Percentiles rank a stretch among this genome's conserved stretches.
Evolutionary conservation across 305 asterid species (phyloP).

Genomic region (Fraxinus dipetala): DNA sequence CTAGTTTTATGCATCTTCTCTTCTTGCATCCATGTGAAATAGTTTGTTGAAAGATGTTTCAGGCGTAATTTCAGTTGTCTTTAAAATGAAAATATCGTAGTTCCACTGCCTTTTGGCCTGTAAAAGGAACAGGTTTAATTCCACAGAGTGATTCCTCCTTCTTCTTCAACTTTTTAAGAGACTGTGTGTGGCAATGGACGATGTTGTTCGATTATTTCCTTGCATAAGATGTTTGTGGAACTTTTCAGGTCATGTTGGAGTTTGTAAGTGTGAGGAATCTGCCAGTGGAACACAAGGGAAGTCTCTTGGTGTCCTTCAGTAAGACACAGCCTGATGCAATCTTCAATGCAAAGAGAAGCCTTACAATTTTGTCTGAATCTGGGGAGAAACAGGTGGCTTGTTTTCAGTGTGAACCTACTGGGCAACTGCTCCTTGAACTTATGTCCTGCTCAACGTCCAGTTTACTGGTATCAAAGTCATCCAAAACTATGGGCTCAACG

Average conservation of each 20-base stretch:
- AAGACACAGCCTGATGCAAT: slow-evolving; percentile 75
- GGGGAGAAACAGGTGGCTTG: slow-evolving; percentile 79
- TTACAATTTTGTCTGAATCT: slow-evolving; percentile 60
- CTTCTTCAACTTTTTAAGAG: slow-evolving; percentile 10
- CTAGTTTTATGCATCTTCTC: background rate
- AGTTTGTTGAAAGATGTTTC: slow-evolving; percentile 8
- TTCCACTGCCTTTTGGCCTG: background rate
- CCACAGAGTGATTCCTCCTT: background rate
- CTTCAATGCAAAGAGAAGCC: slow-evolving; percentile 71
- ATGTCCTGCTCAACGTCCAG: slow-evolving; percentile 39
- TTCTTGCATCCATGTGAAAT: background rate
- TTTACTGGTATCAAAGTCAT: slow-evolving; percentile 37
- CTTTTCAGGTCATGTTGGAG: slow-evolving; percentile 81
- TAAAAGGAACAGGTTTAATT: background rate
- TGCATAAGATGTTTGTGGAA: background rate
- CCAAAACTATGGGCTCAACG: slow-evolving; percentile 55
- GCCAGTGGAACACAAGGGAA: slow-evolving; percentile 60
- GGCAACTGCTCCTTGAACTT: slow-evolving; percentile 63
- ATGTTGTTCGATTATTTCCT: slow-evolving; percentile 6
- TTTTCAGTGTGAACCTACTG: slow-evolving; percentile 81
- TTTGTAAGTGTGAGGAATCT: slow-evolving; percentile 64
- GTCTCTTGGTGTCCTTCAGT: slow-evolving; percentile 56
- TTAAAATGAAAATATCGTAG: slow-evolving; percentile 9
- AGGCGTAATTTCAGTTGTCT: background rate
- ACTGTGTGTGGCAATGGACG: slow-evolving; percentile 1